Percentiles rank a stretch among this genome's conserved stretches.
Conservation (phyloP, 169 alveolate genomes). For the Cryptosporidium felis region DNA sequence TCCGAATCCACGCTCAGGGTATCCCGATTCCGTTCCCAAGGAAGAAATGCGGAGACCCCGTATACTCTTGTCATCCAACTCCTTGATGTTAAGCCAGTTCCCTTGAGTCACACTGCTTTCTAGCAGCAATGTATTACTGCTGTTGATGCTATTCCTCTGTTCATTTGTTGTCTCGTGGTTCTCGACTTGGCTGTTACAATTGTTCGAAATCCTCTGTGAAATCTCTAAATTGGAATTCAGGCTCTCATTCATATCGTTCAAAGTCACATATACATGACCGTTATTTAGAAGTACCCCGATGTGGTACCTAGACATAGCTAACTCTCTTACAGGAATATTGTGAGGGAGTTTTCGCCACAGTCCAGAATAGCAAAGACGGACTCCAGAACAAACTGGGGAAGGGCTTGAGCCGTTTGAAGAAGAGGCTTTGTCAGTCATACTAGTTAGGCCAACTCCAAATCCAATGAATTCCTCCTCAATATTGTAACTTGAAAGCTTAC, state of each 20-base stretch:
- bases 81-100: constrained; percentile 48
- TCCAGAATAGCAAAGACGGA: constrained; percentile 29
- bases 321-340: constrained; percentile 53
- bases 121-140: constrained; percentile 29
- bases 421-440: not conserved
- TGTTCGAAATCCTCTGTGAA: not conserved
- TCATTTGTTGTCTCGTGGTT: constrained; percentile 4
- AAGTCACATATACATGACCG: constrained; percentile 60
- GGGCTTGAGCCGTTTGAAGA: not conserved
- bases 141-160: constrained; percentile 19
- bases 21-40: not conserved
- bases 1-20: not conserved
- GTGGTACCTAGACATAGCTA: constrained; percentile 53
- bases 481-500: constrained; percentile 13
- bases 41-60: constrained; percentile 49
- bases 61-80: constrained; percentile 45
- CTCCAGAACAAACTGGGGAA: not conserved
- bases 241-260: constrained; percentile 26
- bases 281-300: constrained; percentile 51
- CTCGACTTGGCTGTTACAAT: not conserved
- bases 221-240: not conserved
- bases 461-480: constrained; percentile 65
- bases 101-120: constrained; percentile 6
- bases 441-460: constrained; percentile 36
- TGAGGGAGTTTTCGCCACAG: constrained; percentile 59